Base-by-base conservation (phyloP, 2,329 filamentous ascomycete genomes). In the Colletotrichum higginsianum region DNA sequence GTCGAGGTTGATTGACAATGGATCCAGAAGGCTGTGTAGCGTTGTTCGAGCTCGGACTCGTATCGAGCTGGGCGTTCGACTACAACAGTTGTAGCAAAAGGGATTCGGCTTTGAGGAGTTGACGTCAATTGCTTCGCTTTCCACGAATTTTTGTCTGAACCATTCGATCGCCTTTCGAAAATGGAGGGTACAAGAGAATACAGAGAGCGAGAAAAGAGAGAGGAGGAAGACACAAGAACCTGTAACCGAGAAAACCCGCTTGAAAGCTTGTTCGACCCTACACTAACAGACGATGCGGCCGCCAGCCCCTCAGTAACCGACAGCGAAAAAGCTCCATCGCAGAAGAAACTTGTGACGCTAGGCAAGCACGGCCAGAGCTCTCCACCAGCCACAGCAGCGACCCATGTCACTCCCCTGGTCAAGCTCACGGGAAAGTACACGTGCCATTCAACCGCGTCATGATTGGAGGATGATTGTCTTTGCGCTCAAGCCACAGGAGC, bases 211-310 rank as follows among this genome's bases (percentile, higher is more conserved):
- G n/a, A 60, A 52, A 52, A 58, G 46, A 46, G 46, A 18, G 35
- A 46, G 16, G n/a, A 66, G 53, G 26, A 46, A 60, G 61, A 52
- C 30, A 12, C 42, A 23, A 57, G 47, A 23, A 60, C 61, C 47
- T 49, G 60, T 49, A 61, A 61, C 65, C 52, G 47, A 72, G 60
- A 53, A 58, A 72, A 61, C 66, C 69, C 60, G 69, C 69, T 64
- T 64, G 52, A 72, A 72, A 72, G 66, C 69, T 72, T 69, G 69
- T 72, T 60, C 47, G 66, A 64, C 60, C 50, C 65, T 53, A 56
- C 55, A 18, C 42, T 21, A 47, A 65, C 40, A 46, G 42, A 71
- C 67, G 30, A 60, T 63, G 35, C 61, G 40, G 49, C 61, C 38
- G 61, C 61, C 53, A 35, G 58, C 65, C 65, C 68, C 65, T 66